Evolutionary conservation across 106 monocot genomes (phyloP).

Genomic region (Allium cepa): DNA sequence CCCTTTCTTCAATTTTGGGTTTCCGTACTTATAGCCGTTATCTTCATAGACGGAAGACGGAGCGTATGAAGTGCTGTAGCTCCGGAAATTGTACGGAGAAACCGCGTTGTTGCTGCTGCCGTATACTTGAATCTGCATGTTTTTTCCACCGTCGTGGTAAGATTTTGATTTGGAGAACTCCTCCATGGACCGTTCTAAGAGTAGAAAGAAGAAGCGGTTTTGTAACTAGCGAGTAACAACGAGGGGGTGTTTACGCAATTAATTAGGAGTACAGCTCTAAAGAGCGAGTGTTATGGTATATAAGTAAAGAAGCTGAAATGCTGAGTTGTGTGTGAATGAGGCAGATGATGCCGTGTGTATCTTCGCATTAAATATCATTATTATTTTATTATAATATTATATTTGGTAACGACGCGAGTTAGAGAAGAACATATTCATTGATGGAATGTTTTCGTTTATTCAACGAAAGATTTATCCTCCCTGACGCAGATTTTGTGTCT

Average conservation of each 20-base stretch:
- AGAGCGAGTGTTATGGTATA: no score
- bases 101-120: not conserved
- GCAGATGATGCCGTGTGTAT: no score
- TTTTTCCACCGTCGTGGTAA: conserved; percentile 23
- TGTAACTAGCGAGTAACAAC: not conserved
- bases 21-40: not conserved
- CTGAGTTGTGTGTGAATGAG: no score
- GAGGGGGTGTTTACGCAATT: not conserved
- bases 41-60: not conserved
- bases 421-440: no score
- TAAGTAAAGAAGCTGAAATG: no score
- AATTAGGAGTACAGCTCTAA: not conserved
- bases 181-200: conserved; percentile 22
- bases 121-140: conserved; percentile 41
- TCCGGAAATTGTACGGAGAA: conserved; percentile 17
- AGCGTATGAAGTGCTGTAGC: conserved; percentile 38
- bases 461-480: no score
- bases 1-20: conserved; percentile 24
- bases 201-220: not conserved
- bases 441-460: no score
- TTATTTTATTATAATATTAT: no score
- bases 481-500: no score
- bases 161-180: conserved; percentile 36
- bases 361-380: no score
- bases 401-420: no score